Evolutionary conservation across 495 filamentous ascomycete genomes (phyloP), one percentile per base, ranked within the genome.

Genomic region (Talaromyces wortmannii): DNA sequence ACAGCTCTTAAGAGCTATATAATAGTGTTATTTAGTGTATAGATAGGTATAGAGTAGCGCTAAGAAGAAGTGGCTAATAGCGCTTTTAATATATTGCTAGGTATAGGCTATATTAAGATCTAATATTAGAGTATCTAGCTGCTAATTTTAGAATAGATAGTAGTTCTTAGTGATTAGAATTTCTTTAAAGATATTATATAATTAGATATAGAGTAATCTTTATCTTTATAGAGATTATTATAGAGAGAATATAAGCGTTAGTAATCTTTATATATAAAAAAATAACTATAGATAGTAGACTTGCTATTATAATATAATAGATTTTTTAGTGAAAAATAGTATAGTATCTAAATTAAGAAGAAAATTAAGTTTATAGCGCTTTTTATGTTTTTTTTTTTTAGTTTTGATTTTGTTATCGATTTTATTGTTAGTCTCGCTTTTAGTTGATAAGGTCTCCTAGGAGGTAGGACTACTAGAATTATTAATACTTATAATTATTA

Each of bases 11-110:
- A 47, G n/a, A 6, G 6, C 18, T 47, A 47, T 47, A 47, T 47
- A 47, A 47, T 47, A 47, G 6, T 47, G 18, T 47, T 47, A 47
- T 47, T 47, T 47, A 47, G 18, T 47, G 18, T 47, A 47, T 47
- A 10, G 16, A 47, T 47, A 47, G 7, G 16, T 47, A 6, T 47
- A 47, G 6, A 47, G n/a, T 15, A 47, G 6, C 6, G n/a, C n/a
- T 47, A 47, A 47, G n/a, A 47, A 47, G 18, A 17, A 47, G 16
- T 47, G 18, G 16, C 18, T 47, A 7, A 47, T 17, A 7, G 18
- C 18, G 18, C 18, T 47, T 15, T 47, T 47, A 47, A 47, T 47
- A 47, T 47, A 47, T 47, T 47, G 18, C 18, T 47, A 47, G 18
- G 18, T 47, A 8, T 47, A 47, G 16, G 18, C 18, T 47, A 47